Conservation (phyloP, 2,329 filamentous ascomycete species). For the Amylocarpus encephaloides region DNA sequence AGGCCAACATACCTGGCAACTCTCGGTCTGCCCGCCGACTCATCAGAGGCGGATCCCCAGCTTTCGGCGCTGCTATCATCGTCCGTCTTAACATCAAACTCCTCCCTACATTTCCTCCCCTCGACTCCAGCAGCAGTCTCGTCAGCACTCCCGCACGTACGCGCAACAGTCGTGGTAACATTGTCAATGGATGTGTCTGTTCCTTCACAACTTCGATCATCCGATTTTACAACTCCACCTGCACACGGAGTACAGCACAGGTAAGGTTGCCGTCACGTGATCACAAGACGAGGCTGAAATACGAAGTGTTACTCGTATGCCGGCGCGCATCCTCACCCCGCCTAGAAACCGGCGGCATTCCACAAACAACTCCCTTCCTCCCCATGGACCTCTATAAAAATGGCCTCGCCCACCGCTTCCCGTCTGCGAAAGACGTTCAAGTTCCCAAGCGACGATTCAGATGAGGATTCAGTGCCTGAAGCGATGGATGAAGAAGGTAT, state of each 20-base stretch:
- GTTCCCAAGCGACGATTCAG: conserved; percentile 59
- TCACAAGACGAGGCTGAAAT: conserved; percentile 1
- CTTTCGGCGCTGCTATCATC: conserved; percentile 49
- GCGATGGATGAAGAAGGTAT: conserved; percentile 71
- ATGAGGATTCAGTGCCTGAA: conserved; percentile 47
- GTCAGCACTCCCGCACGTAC: conserved; percentile 23
- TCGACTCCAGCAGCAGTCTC: conserved; percentile 9
- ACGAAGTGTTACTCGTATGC: too few species aligned
- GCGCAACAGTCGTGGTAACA: conserved; percentile 28
- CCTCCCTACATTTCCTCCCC: conserved; percentile 2
- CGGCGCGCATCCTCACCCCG: neutral
- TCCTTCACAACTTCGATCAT: neutral
- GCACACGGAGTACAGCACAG: neutral
- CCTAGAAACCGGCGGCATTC: neutral
- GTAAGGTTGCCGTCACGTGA: neutral
- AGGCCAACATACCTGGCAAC: conserved; percentile 48
- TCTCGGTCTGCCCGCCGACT: conserved; percentile 59
- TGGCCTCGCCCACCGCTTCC: conserved; percentile 36
- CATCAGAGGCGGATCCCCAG: conserved; percentile 58
- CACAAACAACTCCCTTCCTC: neutral
- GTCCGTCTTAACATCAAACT: conserved; percentile 36
- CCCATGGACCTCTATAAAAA: neutral
- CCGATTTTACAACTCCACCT: too few species aligned
- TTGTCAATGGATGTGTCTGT: conserved; percentile 10
- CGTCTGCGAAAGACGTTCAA: conserved; percentile 71